Evolutionary conservation across 1,284 basidiomycete genomes (phyloP), one percentile per base, ranked within the genome.

Genomic region (Rhodotorula mucilaginosa): DNA sequence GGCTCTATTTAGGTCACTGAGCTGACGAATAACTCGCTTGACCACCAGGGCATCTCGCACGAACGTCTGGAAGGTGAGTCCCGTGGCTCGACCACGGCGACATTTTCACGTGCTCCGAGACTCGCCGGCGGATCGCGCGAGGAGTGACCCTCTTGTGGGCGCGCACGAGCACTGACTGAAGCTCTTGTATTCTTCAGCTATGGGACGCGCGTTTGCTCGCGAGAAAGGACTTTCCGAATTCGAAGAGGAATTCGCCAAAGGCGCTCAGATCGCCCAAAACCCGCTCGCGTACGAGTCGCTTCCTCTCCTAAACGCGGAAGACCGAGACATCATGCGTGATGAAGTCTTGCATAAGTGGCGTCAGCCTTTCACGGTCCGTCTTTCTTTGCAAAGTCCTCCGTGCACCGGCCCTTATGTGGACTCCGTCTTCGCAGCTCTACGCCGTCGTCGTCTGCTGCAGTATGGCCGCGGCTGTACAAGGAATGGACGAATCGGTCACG

Each of bases 391-490:
- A 26, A 26, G 26, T 26, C 26, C 26, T 26, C 26, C 26, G 26
- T 26, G 26, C 26, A 26, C 26, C 26, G 26, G 26, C 26, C 26
- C 26, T 26, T 26, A 26, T 26, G 26, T 26, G 26, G 26, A 26
- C 26, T 26, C 26, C 26, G 26, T 26, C 26, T 26, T 26, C 54
- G 59, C 72, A 77, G 46, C 80, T 90, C 12, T 75, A 73, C 69
- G 61, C 46, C 13, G 67, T 72, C 39, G 66, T 81, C 51, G 74
- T 81, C 51, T 78, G 79, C 23, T 81, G 79, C 65, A 78, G 78
- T 8, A 73, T 81, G 65, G 80, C 76, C 10, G 80, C 81, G 2
- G 81, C 80, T 15, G 80, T 81, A 0, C 82, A 73, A 67, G 77
- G 77, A 21, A 64, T 64, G 49, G 79, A 80, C 26, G 80, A 74